Conservation (phyloP, 2,329 filamentous ascomycete species). For the Monilinia aucupariae region DNA sequence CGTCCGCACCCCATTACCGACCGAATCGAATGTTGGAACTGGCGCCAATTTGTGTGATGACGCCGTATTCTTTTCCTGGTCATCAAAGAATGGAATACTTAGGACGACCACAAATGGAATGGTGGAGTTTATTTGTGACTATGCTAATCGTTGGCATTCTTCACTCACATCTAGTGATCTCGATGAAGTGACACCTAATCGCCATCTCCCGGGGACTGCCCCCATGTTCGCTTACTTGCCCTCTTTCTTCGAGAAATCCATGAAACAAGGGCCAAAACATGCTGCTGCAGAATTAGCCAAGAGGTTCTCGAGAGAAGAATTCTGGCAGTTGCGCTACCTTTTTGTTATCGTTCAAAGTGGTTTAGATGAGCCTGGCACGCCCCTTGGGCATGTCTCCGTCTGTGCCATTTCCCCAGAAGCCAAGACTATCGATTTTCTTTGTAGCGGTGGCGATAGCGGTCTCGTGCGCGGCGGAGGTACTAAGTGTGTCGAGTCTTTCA, state of each 20-base stretch:
- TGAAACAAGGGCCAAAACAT: neutral
- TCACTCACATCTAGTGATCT: neutral
- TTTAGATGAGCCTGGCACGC: neutral
- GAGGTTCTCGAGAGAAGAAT: neutral
- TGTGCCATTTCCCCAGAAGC: constrained; percentile 12
- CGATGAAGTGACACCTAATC: neutral
- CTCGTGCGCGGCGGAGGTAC: neutral
- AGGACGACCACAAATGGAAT: neutral
- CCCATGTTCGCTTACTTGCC: constrained; percentile 1
- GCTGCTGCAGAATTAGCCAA: neutral
- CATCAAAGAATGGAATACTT: neutral
- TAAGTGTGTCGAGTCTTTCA: neutral
- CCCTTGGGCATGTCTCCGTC: neutral
- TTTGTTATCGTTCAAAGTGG: neutral
- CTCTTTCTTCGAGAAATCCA: neutral
- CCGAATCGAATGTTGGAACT: constrained; percentile 7
- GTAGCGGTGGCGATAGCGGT: constrained; percentile 1
- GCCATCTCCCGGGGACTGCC: neutral
- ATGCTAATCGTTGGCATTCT: constrained; percentile 13
- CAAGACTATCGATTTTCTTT: constrained; percentile 12
- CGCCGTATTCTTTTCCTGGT: neutral
- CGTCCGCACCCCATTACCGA: neutral
- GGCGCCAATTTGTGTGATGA: neutral
- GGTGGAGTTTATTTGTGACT: constrained; percentile 11
- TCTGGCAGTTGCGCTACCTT: constrained; percentile 9